Evolutionary conservation across 164 flowering plant genomes (phyloP), one percentile per base, ranked within the genome.

Genomic region (Nelumbo lutea): DNA sequence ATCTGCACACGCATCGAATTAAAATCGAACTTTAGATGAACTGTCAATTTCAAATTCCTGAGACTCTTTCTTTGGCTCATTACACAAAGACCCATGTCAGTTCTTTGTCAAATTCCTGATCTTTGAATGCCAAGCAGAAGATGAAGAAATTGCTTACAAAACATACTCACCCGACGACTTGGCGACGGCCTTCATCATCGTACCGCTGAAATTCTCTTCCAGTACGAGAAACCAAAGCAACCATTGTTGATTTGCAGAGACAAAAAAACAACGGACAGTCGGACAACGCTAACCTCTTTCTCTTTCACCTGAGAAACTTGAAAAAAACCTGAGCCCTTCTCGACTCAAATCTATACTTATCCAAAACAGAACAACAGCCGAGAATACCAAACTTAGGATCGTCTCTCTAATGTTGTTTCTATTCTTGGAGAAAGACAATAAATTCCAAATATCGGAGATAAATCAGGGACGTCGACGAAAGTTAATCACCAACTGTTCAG

Each of bases 151-250:
- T 64, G n/a, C 67, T 10, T 45, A 46, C 66, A 61, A 65, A 41
- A 62, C 60, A 53, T 13, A 76, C 85, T 1, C 11, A 86, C 91
- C 91, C 91, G 2, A 86, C 91, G 66, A 87, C 89, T 77, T 75
- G 87, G 67, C 91, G 91, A 70, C 80, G 69, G 1, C 91, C 91
- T n/a, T 72, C 70, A 53, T 44, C 45, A 66, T 50, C 71, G 80
- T 86, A 87, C 6, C 89, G 80, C 79, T 87, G 91, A 77, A 83
- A 67, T 13, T 84, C 79, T 64, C 91, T 74, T 45, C 86, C 86
- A 27, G 79, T 77, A 27, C 86, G 80, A 51, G 88, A 82, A 41
- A 82, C 85, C 75, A 82, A 70, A 51, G 82, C 63, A 43, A 79
- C 81, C 78, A 79, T 75, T 44, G 65, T 45, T 64, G 45, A 71